phyloP scores from a whole-genome alignment of 768 basidiomycete species.

The Leccinum subgranulosum region DNA sequence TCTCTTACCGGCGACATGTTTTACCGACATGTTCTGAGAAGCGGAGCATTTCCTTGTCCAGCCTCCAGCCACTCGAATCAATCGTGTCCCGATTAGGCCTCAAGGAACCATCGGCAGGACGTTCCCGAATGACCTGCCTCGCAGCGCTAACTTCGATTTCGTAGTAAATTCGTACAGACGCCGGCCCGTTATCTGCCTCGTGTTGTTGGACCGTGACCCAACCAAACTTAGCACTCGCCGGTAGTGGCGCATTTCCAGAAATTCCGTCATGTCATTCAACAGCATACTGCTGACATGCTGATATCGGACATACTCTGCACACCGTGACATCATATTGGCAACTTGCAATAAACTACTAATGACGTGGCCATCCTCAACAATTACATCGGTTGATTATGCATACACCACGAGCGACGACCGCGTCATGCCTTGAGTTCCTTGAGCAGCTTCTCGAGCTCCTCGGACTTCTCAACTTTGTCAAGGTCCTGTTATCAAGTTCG shows the following conservation, averaged over 20 bases:
- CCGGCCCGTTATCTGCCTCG: conserved; percentile 29
- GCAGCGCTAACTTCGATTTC: conserved; percentile 12
- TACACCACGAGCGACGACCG: not conserved
- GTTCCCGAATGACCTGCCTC: conserved; percentile 23
- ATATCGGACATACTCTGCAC: conserved; percentile 3
- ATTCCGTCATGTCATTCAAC: not conserved
- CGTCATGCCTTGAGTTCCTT: conserved; percentile 53
- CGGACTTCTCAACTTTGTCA: conserved; percentile 39
- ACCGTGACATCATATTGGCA: not conserved
- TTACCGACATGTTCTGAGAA: conserved; percentile 10
- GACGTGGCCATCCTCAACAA: not conserved
- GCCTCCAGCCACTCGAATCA: not conserved
- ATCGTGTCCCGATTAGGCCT: conserved; percentile 9
- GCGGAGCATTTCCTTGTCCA: not conserved
- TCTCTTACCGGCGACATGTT: conserved; percentile 4
- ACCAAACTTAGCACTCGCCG: not conserved
- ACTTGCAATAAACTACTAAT: not conserved
- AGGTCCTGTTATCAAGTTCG: conserved; percentile 48
- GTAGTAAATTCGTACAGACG: too few species aligned
- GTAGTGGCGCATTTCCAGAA: not conserved
- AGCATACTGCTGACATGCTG: not conserved
- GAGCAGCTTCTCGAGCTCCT: conserved; percentile 53
- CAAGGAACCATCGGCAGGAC: conserved; percentile 9
- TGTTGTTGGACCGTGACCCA: conserved; percentile 8
- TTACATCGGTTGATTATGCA: not conserved